Base-by-base conservation (phyloP, 2,329 filamentous ascomycete species). In the Fusarium subtropicale region DNA sequence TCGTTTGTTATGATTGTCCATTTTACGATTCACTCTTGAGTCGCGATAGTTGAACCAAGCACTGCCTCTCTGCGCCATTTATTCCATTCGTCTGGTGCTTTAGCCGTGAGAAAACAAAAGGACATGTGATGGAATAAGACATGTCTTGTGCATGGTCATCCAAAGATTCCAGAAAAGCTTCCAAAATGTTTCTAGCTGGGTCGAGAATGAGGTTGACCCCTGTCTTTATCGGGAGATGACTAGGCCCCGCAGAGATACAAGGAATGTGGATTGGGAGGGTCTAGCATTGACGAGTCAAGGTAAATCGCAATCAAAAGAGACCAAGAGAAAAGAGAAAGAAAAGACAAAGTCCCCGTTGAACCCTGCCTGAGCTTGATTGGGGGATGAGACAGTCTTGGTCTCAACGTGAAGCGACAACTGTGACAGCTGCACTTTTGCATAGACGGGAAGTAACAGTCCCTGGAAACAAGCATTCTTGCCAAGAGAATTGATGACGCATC, bases 221-320 rank as follows among this genome's bases (percentile, higher is more conserved):
- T 66, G 45, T 60, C n/a, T 5, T 26, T 34, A 34, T 34, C 24
- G 50, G 44, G 56, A 62, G 50, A 66, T 66, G 50, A 66, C 28
- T 34, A 31, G 38, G 51, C 45, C 56, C 63, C 62, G 60, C 60
- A 66, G 53, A 33, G 30, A 44, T 44, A 58, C 28, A 22, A 47
- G 34, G 28, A 56, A 52, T 57, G 55, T 56, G 56, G 56, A 39
- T 24, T 46, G 31, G 26, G 61, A 51, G 46, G 61, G 52, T 46
- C 60, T n/a, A 20, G 59, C 38, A 64, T 64, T 64, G 52, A 64
- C 51, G 60, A 65, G 48, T 52, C 48, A 52, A 52, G 54, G 60
- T 38, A 65, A 60, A 65, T 65, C 62, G 47, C 33, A 65, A 65
- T 65, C 39, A 65, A 65, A 65, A 26, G 34, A 30, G 13, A 18